phyloP scores from a whole-genome alignment of 2,329 filamentous ascomycete species.

The Colletotrichum aenigma region DNA sequence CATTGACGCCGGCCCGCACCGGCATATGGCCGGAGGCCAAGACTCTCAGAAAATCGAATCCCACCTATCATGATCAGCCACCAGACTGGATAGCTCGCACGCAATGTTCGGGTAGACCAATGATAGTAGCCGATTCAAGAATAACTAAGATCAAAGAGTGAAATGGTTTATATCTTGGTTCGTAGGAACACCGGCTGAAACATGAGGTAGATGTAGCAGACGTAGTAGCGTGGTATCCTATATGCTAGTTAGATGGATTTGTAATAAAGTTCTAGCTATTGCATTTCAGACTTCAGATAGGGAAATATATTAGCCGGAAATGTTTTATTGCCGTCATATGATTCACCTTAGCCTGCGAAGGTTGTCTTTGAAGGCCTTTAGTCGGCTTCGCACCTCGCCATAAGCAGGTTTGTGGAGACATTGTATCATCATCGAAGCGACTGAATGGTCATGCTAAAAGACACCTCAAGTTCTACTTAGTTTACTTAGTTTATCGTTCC shows the following conservation, averaged over 20 bases:
- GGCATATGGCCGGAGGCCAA: not conserved
- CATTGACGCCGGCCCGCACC: not conserved
- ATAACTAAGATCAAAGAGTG: fast-evolving
- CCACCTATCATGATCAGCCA: not conserved
- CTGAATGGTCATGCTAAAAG: no score
- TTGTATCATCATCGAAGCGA: not conserved
- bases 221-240: not conserved
- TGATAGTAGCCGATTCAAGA: fast-evolving
- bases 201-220: not conserved
- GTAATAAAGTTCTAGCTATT: no score
- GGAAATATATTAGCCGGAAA: no score
- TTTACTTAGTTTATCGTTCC: not conserved
- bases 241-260: no score
- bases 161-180: not conserved
- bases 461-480: no score
- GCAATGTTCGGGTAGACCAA: not conserved
- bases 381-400: no score
- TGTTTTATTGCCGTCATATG: no score
- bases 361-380: no score
- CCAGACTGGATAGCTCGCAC: not conserved
- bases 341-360: no score
- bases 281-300: no score
- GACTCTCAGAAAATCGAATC: not conserved
- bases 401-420: no score
- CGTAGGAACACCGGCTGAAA: not conserved